Conservation (phyloP, 2,329 filamentous ascomycete species). For the Trichoderma harzianum region DNA sequence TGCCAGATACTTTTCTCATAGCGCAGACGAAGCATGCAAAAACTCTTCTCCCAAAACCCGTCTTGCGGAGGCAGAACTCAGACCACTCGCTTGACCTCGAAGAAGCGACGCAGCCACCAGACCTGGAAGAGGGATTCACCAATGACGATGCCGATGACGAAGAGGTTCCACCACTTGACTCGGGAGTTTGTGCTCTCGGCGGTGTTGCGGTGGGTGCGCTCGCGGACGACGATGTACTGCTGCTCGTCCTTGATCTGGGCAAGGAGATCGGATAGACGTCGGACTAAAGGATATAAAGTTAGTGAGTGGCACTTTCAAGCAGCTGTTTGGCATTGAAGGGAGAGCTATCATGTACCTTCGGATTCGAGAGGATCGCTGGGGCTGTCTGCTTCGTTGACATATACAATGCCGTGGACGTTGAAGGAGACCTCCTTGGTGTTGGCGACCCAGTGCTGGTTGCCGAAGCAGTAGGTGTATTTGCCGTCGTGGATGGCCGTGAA, state of each 20-base stretch:
- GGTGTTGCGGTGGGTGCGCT: slow-evolving; percentile 95
- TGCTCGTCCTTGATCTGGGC: slow-evolving; percentile 96
- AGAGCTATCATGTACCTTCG: slow-evolving; percentile 62
- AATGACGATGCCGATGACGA: slow-evolving; percentile 84
- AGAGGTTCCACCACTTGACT: slow-evolving; percentile 99
- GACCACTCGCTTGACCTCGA: slow-evolving; percentile 74
- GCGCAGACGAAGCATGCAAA: background rate
- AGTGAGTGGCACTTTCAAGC: background rate
- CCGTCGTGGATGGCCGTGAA: slow-evolving; percentile 85
- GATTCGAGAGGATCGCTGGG: slow-evolving; percentile 83
- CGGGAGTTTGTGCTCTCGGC: slow-evolving; percentile 96
- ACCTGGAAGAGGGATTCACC: slow-evolving; percentile 97
- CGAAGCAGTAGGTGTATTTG: slow-evolving; percentile 95
- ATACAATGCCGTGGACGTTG: slow-evolving; percentile 98
- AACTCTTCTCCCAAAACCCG: background rate
- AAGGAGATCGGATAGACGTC: slow-evolving; percentile 77
- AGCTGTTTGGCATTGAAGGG: slow-evolving; percentile 15
- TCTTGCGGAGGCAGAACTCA: slow-evolving; percentile 30
- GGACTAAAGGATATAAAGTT: slow-evolving; percentile 54
- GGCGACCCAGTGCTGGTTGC: slow-evolving; percentile 96
- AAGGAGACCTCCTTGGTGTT: slow-evolving; percentile 98
- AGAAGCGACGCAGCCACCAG: slow-evolving; percentile 99
- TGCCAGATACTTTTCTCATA: background rate
- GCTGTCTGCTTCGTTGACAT: slow-evolving; percentile 84
- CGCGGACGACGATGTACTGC: slow-evolving; percentile 90